Percentiles rank a stretch among this genome's conserved stretches.
Conservation (phyloP, 2,329 filamentous ascomycete genomes). For the Alternaria infectoria region DNA sequence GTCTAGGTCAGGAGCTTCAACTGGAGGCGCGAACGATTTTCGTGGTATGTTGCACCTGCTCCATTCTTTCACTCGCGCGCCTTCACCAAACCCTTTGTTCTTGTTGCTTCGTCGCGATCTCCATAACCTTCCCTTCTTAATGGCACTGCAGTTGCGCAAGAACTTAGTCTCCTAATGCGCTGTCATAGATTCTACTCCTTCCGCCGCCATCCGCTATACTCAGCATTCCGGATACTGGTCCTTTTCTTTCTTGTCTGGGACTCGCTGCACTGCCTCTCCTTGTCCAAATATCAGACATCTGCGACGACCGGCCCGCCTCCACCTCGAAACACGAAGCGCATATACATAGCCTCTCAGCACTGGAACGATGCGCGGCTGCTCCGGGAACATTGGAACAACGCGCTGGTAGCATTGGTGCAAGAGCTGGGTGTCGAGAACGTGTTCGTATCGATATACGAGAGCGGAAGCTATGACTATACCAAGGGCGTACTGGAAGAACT, state of each 20-base stretch:
- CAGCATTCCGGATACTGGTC: slow-evolving; percentile 25
- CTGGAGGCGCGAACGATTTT: neutral
- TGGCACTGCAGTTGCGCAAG: neutral
- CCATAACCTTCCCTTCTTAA: neutral
- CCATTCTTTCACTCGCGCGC: neutral
- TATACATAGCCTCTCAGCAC: slow-evolving; percentile 74
- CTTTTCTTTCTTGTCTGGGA: slow-evolving; percentile 29
- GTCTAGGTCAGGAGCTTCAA: neutral
- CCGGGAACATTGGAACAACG: slow-evolving; percentile 66
- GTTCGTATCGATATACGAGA: slow-evolving; percentile 71
- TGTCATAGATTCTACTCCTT: slow-evolving; percentile 23
- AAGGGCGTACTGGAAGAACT: slow-evolving; percentile 67
- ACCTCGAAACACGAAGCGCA: slow-evolving; percentile 37
- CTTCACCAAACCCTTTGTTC: neutral
- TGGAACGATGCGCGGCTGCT: slow-evolving; percentile 71
- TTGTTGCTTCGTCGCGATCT: neutral
- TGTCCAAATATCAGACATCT: slow-evolving; percentile 25
- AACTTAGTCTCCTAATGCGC: slow-evolving; percentile 14
- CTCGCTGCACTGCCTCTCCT: slow-evolving; percentile 24
- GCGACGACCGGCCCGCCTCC: slow-evolving; percentile 13
- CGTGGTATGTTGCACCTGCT: slow-evolving; percentile 3
- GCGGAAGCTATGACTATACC: slow-evolving; percentile 72
- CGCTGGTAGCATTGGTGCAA: slow-evolving; percentile 63
- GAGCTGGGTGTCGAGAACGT: slow-evolving; percentile 68
- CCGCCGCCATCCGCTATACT: slow-evolving; percentile 26